Conservation (phyloP, 148 eudicot species). For the Polygonum maritimum region DNA sequence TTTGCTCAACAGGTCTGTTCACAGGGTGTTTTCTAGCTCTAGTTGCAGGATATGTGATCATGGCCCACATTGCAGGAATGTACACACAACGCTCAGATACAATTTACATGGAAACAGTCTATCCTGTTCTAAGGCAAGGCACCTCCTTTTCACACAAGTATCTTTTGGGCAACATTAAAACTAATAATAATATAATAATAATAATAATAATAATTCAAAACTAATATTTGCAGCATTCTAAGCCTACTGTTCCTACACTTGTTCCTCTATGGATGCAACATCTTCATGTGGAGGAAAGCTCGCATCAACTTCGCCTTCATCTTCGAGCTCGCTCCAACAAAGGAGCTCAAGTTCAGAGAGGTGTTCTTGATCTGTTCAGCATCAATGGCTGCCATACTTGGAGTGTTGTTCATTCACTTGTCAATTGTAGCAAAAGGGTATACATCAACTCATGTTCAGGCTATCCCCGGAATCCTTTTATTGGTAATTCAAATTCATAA, state of each 20-base stretch:
- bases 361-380: conserved; percentile 82
- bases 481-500: conserved; percentile 42
- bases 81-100: conserved; percentile 49
- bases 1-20: conserved; percentile 44
- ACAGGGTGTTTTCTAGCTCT: conserved; percentile 84
- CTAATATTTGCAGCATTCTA: conserved; percentile 63
- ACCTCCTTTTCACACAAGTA: background rate
- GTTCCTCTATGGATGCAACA: conserved; percentile 89
- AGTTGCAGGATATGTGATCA: conserved; percentile 69
- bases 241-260: conserved; percentile 82
- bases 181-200: background rate
- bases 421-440: conserved; percentile 62
- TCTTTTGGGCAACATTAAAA: background rate
- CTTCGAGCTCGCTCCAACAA: conserved; percentile 65
- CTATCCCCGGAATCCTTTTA: conserved; percentile 70
- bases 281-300: conserved; percentile 83
- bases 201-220: background rate
- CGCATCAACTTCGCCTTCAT: conserved; percentile 86
- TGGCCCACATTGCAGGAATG: conserved; percentile 81
- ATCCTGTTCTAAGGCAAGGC: conserved; percentile 86
- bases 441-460: conserved; percentile 50
- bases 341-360: conserved; percentile 83
- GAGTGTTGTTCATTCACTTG: conserved; percentile 74
- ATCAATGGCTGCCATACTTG: conserved; percentile 69
- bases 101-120: conserved; percentile 94